phyloP scores from a whole-genome alignment of 495 filamentous ascomycete genomes.

The Hypoxylon lienhwacheense region DNA sequence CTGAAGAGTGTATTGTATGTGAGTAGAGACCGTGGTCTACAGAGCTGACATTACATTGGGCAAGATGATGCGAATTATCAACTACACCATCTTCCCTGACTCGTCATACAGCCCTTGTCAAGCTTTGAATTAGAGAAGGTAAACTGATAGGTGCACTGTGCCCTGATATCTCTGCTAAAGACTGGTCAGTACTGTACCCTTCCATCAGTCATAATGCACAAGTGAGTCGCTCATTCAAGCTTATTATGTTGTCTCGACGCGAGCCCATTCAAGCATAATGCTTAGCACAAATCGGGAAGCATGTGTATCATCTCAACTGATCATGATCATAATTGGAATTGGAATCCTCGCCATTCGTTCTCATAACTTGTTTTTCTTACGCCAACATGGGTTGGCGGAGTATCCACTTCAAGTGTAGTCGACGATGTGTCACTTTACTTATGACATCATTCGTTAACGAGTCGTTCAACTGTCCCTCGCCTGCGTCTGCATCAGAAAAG shows the following conservation, averaged over 20 bases:
- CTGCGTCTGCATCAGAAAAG: conserved; percentile 18
- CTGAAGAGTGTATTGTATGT: conserved; percentile 7
- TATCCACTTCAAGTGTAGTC: conserved; percentile 4
- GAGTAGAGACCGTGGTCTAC: conserved; percentile 5
- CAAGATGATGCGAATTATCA: not conserved
- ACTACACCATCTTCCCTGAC: conserved; percentile 3
- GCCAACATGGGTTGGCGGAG: conserved; percentile 7
- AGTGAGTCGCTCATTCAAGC: conserved; percentile 19
- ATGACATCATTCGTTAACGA: conserved; percentile 33
- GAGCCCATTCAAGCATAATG: conserved; percentile 18
- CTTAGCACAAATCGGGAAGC: conserved; percentile 20
- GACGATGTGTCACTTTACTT: conserved; percentile 21
- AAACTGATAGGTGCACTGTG: not conserved
- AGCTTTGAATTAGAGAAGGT: not conserved
- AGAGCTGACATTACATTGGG: not conserved
- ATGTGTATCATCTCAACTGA: conserved; percentile 15
- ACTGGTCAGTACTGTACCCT: conserved; percentile 8
- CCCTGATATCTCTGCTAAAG: conserved; percentile 1
- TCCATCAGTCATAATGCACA: conserved; percentile 2
- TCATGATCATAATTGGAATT: conserved; percentile 17
- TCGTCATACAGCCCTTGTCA: conserved; percentile 11
- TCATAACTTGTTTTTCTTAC: conserved; percentile 8
- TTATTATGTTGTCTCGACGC: conserved; percentile 15
- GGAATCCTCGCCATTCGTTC: conserved; percentile 7
- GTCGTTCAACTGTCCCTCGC: conserved; percentile 3